phyloP scores from a whole-genome alignment of 768 basidiomycete species.

The Russula sp. region DNA sequence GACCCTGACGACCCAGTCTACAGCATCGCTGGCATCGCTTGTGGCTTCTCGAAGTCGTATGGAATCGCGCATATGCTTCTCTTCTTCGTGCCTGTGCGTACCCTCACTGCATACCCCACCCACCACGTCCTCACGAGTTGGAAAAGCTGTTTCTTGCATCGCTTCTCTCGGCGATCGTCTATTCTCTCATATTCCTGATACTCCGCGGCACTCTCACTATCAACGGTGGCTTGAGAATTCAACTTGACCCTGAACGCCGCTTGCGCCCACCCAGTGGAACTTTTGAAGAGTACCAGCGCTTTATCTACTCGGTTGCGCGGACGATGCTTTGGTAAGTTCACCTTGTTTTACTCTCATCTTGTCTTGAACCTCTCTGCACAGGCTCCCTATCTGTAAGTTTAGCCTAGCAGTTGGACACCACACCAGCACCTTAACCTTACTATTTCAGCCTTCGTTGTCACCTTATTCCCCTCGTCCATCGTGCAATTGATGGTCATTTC shows the following conservation, averaged over 20 bases:
- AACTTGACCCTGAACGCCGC: slow-evolving; percentile 44
- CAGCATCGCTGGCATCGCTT: slow-evolving; percentile 46
- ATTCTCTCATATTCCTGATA: slow-evolving; percentile 55
- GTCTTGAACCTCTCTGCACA: slow-evolving; percentile 27
- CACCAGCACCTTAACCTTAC: slow-evolving; percentile 6
- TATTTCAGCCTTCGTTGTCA: slow-evolving; percentile 52
- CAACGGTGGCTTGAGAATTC: slow-evolving; percentile 46
- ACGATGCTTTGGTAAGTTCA: slow-evolving; percentile 63
- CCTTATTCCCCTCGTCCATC: slow-evolving; percentile 56
- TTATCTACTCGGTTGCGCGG: slow-evolving; percentile 54
- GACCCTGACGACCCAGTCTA: slow-evolving; percentile 43
- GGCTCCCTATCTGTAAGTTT: slow-evolving; percentile 55
- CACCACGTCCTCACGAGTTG: slow-evolving; percentile 1
- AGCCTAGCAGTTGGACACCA: background rate
- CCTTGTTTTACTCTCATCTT: background rate
- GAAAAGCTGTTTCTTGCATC: slow-evolving; percentile 53
- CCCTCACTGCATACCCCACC: background rate
- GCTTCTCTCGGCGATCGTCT: slow-evolving; percentile 49
- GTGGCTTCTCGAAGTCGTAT: slow-evolving; percentile 43
- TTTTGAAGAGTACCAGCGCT: slow-evolving; percentile 49
- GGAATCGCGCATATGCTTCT: slow-evolving; percentile 44
- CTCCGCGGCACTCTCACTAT: slow-evolving; percentile 52
- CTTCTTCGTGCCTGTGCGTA: slow-evolving; percentile 56
- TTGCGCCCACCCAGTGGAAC: slow-evolving; percentile 29
- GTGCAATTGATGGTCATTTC: slow-evolving; percentile 44